phyloP scores from a whole-genome alignment of 1,284 basidiomycete species.

The Psilocybe mexicana region DNA sequence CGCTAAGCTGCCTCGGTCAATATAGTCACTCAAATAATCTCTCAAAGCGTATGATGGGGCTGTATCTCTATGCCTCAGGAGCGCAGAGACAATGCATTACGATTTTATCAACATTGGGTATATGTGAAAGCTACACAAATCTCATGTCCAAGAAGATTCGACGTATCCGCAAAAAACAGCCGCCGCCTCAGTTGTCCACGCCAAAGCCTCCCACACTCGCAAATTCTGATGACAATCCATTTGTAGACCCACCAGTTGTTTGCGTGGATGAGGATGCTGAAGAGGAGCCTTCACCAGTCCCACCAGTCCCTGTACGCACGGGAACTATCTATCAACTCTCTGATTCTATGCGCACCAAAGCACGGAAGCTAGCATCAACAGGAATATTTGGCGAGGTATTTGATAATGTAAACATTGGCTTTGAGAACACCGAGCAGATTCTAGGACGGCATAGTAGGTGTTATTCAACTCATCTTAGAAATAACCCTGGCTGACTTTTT shows the following conservation, averaged over 20 bases:
- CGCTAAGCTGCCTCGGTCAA: conserved; percentile 1
- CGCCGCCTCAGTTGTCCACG: neutral
- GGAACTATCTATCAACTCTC: conserved; percentile 24
- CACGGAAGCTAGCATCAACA: conserved; percentile 19
- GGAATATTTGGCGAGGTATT: conserved; percentile 26
- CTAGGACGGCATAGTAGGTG: conserved; percentile 28
- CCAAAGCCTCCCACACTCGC: no score
- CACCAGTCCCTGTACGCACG: neutral
- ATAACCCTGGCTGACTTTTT: conserved; percentile 7
- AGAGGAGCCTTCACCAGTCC: no score
- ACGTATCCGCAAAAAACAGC: neutral
- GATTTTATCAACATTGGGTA: conserved; percentile 12
- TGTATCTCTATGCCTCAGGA: conserved; percentile 34
- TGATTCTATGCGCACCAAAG: conserved; percentile 15
- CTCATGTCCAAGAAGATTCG: neutral
- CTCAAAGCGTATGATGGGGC: conserved; percentile 20
- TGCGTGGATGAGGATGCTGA: neutral
- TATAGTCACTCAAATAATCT: conserved; percentile 12
- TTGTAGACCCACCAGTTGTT: neutral
- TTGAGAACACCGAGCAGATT: conserved; percentile 31
- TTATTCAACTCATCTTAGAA: neutral
- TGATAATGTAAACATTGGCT: conserved; percentile 38
- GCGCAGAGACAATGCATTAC: conserved; percentile 17
- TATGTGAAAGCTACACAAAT: neutral
- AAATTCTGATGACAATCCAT: neutral